Conservation (phyloP, 129 eudicot species). For the Arctium minus region DNA sequence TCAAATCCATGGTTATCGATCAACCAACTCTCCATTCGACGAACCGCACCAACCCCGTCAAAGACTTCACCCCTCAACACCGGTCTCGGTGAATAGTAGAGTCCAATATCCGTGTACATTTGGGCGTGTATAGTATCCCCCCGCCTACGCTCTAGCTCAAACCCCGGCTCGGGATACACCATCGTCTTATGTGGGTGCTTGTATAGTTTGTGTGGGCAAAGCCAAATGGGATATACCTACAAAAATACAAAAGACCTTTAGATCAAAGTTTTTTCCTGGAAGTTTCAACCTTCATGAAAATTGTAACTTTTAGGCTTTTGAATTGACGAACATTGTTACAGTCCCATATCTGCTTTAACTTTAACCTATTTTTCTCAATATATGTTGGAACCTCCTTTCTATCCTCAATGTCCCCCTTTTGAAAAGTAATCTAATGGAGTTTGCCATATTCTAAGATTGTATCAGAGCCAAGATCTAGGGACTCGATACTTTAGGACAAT, state of each 20-base stretch:
- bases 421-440: neutral
- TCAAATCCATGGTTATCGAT: conserved; percentile 85
- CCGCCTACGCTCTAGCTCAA: conserved; percentile 57
- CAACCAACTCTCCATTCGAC: conserved; percentile 70
- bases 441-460: too few relatives aligned
- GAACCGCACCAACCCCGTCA: conserved; percentile 75
- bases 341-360: neutral
- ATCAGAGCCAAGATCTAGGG: too few relatives aligned
- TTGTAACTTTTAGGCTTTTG: neutral
- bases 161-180: conserved; percentile 87
- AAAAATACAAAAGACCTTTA: neutral
- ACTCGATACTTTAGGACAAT: too few relatives aligned
- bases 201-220: conserved; percentile 87
- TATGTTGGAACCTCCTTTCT: neutral
- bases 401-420: neutral
- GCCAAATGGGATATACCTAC: conserved; percentile 91
- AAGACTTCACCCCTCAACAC: conserved; percentile 80
- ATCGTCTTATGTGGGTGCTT: conserved; percentile 78
- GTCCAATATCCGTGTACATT: conserved; percentile 93
- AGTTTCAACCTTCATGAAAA: neutral
- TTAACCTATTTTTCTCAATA: neutral
- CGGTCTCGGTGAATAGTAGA: conserved; percentile 81
- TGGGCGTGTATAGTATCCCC: conserved; percentile 85
- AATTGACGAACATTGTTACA: neutral
- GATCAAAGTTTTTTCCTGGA: neutral